Evolutionary conservation across 257 asterid genomes (phyloP).

Genomic region (Catharanthus roseus): DNA sequence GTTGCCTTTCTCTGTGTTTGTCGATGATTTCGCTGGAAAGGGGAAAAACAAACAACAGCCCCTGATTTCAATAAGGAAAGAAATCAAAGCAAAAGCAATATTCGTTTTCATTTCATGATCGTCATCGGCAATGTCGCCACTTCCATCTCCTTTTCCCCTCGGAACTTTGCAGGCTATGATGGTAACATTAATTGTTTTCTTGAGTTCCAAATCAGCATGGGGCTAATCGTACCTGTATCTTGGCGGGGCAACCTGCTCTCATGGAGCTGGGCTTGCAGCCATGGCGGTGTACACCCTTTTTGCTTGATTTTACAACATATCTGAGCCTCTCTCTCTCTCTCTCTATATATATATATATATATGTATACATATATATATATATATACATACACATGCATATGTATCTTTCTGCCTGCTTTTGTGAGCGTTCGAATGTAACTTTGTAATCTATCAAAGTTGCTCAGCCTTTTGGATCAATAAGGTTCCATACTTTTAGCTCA

Average conservation of each 20-base stretch:
- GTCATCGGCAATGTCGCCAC: not conserved
- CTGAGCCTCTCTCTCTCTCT: too few relatives aligned
- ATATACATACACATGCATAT: not conserved
- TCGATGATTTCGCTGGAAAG: conserved; percentile 1
- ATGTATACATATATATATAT: too few relatives aligned
- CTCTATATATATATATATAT: too few relatives aligned
- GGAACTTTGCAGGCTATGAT: not conserved
- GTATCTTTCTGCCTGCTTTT: not conserved
- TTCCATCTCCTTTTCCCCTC: not conserved
- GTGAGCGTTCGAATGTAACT: not conserved
- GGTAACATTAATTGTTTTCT: not conserved
- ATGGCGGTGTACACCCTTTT: conserved; percentile 2
- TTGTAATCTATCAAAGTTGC: not conserved
- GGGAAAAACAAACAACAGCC: not conserved
- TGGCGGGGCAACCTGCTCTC: conserved; percentile 10
- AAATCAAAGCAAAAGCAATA: not conserved
- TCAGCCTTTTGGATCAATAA: not conserved
- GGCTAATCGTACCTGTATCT: conserved; percentile 8
- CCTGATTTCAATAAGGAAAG: not conserved
- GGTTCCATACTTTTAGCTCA: not conserved
- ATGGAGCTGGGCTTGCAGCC: conserved; percentile 13
- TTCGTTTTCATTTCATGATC: too few relatives aligned
- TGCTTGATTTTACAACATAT: not conserved
- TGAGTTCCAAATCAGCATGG: not conserved
- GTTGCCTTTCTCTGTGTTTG: conserved; percentile 14